Base-by-base conservation (phyloP, 495 filamentous ascomycete species). In the Neurospora intermedia region DNA sequence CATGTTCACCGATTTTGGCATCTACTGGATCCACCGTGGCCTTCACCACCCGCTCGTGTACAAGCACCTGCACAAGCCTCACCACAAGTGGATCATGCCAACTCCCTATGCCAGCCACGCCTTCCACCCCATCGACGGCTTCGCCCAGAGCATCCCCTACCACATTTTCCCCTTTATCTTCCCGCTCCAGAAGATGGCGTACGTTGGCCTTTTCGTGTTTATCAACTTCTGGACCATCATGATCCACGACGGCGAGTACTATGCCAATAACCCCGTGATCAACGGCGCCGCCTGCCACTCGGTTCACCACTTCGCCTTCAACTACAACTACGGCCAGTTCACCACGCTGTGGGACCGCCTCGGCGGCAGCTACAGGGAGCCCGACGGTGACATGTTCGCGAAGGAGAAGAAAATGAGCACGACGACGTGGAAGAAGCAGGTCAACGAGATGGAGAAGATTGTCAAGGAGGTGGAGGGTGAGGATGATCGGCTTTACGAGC, bases 51-150 rank as follows among this genome's bases (percentile, higher is more conserved):
- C 93, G 7, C 76, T 82, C 69, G 80, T 97, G 69, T 98, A 98
- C 89, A 95, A 93, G 85, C 84, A 83, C 69, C 88, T 98, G 27
- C 95, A 98, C 87, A 98, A 98, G 87, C 91, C 93, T 70, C 96
- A 98, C 85, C 95, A 98, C 89, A 97, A 97, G 84, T 98, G 95
- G 96, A 97, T 98, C 83, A 96, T 98, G 93, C 96, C 96, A 6
- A 97, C 94, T 8, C 95, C 95, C 13, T 98, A 87, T 80, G 96
- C 95, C 13, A 91, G 89, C 70, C 91, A 97, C 83, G 95, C 95
- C 70, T 98, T 98, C 88, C 94, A 98, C 85, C 96, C 95, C 1
- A 76, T 97, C 45, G 95, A 98, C 82, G 96, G 96, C 79, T 98
- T 89, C 84, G 86, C 91, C n/a, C 96, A 98, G 85, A 92, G 92